Evolutionary conservation across 306 rosid species (phyloP).

Genomic region (Urtica urens): DNA sequence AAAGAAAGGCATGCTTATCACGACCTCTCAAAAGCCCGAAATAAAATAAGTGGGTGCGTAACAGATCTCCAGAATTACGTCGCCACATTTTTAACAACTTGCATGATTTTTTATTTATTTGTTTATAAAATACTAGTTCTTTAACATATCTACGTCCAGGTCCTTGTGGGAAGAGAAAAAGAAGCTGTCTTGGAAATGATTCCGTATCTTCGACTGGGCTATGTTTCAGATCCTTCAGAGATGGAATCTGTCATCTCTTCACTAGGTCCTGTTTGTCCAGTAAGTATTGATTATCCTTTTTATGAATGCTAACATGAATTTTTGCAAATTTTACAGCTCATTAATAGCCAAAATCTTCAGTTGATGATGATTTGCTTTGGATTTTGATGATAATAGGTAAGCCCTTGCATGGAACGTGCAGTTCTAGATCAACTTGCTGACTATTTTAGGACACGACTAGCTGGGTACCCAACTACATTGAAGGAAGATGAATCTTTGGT

Average conservation of each 20-base stretch:
- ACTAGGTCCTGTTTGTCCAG: slow-evolving; percentile 92
- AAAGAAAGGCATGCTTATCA: too few species aligned
- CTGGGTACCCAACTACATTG: slow-evolving; percentile 82
- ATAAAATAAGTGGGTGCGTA: too few species aligned
- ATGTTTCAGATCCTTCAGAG: slow-evolving; percentile 92
- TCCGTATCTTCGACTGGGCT: slow-evolving; percentile 84
- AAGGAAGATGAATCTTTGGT: slow-evolving; percentile 82
- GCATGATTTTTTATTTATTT: too few species aligned
- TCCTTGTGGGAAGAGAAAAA: slow-evolving; percentile 65
- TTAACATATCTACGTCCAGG: slow-evolving; percentile 35
- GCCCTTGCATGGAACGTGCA: slow-evolving; percentile 94
- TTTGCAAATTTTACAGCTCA: slow-evolving; percentile 7
- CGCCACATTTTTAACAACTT: too few species aligned
- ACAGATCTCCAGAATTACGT: too few species aligned
- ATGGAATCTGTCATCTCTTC: slow-evolving; percentile 93
- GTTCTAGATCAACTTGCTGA: slow-evolving; percentile 77
- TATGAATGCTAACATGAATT: not conserved
- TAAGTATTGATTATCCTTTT: slow-evolving; percentile 29
- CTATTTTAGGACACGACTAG: slow-evolving; percentile 68
- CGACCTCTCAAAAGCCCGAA: too few species aligned
- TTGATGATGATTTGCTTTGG: not conserved
- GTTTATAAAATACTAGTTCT: slow-evolving; percentile 41
- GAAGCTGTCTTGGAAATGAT: slow-evolving; percentile 74
- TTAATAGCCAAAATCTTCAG: slow-evolving; percentile 1
- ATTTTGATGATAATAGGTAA: slow-evolving; percentile 37